A percentile compares a stretch with the other conserved stretches of the same genome.
phyloP scores from a whole-genome alignment of 805 yeast genomes.

The Ogataea methylovora region DNA sequence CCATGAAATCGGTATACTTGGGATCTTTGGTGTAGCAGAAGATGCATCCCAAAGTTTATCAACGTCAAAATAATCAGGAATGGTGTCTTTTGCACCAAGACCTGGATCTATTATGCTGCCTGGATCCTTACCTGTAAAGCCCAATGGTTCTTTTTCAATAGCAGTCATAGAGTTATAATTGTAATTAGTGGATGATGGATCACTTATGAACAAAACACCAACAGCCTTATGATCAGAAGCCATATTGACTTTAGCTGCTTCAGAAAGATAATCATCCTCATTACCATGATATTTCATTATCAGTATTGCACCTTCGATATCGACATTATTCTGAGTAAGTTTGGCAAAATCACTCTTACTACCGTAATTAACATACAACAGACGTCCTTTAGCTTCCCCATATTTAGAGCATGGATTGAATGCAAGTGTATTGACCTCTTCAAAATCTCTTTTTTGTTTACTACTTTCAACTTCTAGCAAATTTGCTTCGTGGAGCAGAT shows the following conservation, averaged over 20 bases:
- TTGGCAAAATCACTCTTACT: constrained; percentile 40
- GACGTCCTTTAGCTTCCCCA: constrained; percentile 46
- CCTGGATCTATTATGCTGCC: constrained; percentile 85
- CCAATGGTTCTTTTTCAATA: constrained; percentile 51
- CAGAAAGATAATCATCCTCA: constrained; percentile 23
- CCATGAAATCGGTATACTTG: constrained; percentile 73
- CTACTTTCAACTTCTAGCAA: constrained; percentile 11
- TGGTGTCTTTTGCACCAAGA: constrained; percentile 22
- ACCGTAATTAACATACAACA: constrained; percentile 68
- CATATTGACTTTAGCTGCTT: constrained; percentile 41
- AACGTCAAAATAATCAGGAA: constrained; percentile 31
- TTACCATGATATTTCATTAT: constrained; percentile 53
- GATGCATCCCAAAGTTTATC: constrained; percentile 37
- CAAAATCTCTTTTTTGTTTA: constrained; percentile 4
- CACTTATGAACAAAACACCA: constrained; percentile 64
- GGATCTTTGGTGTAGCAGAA: constrained; percentile 56
- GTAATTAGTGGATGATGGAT: constrained; percentile 19
- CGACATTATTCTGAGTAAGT: constrained; percentile 30
- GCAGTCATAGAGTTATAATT: constrained; percentile 30
- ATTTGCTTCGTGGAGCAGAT: constrained; percentile 11
- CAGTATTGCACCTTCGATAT: constrained; percentile 43
- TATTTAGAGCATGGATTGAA: constrained; percentile 64
- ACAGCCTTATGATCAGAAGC: constrained; percentile 53
- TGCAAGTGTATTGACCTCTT: constrained; percentile 33
- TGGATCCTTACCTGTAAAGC: constrained; percentile 46